These are phyloP conservation scores for Croton setiger DNA, from an alignment of 441 rosid species.

Conservation along the genomic window DNA sequence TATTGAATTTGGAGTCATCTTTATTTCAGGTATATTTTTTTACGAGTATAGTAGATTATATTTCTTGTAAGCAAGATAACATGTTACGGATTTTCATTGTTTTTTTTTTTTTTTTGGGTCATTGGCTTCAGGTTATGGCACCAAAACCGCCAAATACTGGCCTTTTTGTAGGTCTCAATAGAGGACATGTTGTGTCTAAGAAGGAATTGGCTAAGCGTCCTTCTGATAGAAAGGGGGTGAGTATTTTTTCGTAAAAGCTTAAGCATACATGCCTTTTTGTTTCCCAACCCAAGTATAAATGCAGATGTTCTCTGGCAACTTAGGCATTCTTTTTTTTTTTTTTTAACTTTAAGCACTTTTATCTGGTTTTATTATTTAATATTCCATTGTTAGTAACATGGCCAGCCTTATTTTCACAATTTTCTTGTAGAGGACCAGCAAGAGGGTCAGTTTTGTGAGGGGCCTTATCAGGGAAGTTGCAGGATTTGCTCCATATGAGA, in stretches of 20 bases:
- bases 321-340: background rate
- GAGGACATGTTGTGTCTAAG: slow-evolving; percentile 51
- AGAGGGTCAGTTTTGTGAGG: slow-evolving; percentile 53
- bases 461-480: slow-evolving; percentile 54
- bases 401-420: background rate
- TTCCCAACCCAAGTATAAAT: too few species aligned
- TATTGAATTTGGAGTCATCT: too few species aligned
- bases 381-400: background rate
- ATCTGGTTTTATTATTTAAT: background rate
- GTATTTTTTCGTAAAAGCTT: too few species aligned
- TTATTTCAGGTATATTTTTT: too few species aligned
- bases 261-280: too few species aligned
- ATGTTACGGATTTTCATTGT: background rate
- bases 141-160: slow-evolving; percentile 37
- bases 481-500: slow-evolving; percentile 59
- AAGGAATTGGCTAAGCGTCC: slow-evolving; percentile 52
- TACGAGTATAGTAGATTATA: too few species aligned
- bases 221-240: slow-evolving; percentile 51
- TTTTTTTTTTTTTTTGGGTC: too few species aligned
- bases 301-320: too few species aligned
- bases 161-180: slow-evolving; percentile 57
- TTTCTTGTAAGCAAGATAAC: too few species aligned
- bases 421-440: slow-evolving; percentile 41
- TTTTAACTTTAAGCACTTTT: background rate
- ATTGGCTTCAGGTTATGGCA: slow-evolving; percentile 40